A percentile compares a stretch with the other conserved stretches of the same genome.
Evolutionary conservation across 257 asterid genomes (phyloP).

Genomic region (Striga asiatica): DNA sequence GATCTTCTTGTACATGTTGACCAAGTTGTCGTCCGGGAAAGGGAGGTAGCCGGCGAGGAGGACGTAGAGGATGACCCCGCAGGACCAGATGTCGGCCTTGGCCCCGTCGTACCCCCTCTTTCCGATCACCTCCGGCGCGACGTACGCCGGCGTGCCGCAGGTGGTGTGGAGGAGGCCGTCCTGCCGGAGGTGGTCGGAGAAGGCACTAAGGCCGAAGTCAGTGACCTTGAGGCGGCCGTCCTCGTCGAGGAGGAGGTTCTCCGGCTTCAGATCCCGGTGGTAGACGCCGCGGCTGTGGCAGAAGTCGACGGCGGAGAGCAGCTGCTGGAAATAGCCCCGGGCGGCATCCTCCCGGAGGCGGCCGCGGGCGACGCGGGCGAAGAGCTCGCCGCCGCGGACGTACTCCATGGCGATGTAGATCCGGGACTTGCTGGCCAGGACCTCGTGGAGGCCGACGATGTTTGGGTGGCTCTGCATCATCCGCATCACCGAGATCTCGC

Average conservation of each 20-base stretch:
- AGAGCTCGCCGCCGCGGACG: constrained; percentile 64
- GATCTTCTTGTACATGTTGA: constrained; percentile 30
- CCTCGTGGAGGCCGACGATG: constrained; percentile 64
- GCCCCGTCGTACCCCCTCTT: constrained; percentile 30
- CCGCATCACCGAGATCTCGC: constrained; percentile 71
- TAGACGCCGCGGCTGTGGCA: neutral
- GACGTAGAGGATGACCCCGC: constrained; percentile 35
- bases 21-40: constrained; percentile 32
- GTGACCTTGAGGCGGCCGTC: neutral
- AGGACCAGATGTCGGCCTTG: constrained; percentile 40
- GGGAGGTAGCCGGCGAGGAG: constrained; percentile 35
- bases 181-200: neutral
- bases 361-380: constrained; percentile 22
- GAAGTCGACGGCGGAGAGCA: neutral
- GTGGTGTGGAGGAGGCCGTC: constrained; percentile 35
- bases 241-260: neutral
- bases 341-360: neutral
- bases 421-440: constrained; percentile 56
- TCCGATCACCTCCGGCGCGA: constrained; percentile 33
- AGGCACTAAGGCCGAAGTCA: neutral
- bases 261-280: neutral
- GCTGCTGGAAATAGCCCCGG: neutral
- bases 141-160: constrained; percentile 34
- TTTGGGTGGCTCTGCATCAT: constrained; percentile 54
- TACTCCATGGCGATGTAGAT: constrained; percentile 63